Base-by-base conservation (phyloP, 306 rosid species). In the Fagus crenata region DNA sequence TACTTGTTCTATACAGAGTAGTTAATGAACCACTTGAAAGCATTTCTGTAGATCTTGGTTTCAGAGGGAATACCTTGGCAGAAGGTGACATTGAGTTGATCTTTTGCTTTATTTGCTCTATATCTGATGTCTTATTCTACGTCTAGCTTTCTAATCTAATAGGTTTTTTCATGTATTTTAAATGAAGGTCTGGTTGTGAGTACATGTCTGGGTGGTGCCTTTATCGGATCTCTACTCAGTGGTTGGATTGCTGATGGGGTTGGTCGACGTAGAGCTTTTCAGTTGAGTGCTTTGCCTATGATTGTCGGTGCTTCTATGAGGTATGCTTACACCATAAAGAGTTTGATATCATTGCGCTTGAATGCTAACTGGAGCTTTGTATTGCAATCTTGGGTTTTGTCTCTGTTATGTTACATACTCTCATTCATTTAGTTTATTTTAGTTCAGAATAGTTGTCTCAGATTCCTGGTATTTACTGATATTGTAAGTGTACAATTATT, bases 191-290 rank as follows among this genome's bases (percentile, higher is more conserved):
- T 92, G 84, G 97, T 95, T 82, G 98, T 95, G 77, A 95, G 98
- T 87, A 95, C 92, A 35, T 95, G 98, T 64, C 83, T 92, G 75
- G 98, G 91, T 73, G 97, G 98, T 83, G 98, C 98, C 81, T 79
- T 95, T 51, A 37, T 95, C 83, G 98, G 98, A 69, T 89, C 96
- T 42, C 81, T 92, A 80, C 73, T 95, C 73, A 92, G 98, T 81
- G 98, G 97, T n/a, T 92, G 91, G 93, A 80, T 92, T 83, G 95
- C 96, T 78, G 98, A 95, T 82, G 96, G 91, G n/a, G 78, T 95
- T 68, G 98, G 98, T 61, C 97, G 98, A 59, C 97, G 97, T 5
- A 92, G 86, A 86, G 92, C 97, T 83, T 92, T 95, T 87, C 98
- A 92, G 82, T 85, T 95, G 76, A 87, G 84, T 87, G 90, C 98